Percentiles rank a stretch among this genome's conserved stretches.
Evolutionary conservation across 108 stramenopile genomes (phyloP).

Genomic region (Pseudonitzschia pungens): DNA sequence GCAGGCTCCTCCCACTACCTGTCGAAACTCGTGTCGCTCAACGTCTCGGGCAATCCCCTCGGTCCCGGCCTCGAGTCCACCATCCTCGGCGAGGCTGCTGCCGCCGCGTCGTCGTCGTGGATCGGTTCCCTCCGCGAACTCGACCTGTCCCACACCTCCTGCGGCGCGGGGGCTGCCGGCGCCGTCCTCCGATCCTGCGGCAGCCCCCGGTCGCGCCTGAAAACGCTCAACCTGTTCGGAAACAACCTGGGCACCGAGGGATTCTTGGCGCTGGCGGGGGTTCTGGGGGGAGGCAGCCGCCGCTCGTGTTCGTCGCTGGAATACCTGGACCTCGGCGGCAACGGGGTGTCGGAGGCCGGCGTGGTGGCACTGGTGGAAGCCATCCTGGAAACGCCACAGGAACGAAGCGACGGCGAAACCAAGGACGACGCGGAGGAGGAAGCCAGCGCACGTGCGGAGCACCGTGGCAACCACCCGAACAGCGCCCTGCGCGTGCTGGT

Average conservation of each 20-base stretch:
- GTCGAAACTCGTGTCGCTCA: conserved; percentile 19
- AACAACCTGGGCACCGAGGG: conserved; percentile 62
- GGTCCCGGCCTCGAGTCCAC: background rate
- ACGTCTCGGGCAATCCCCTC: conserved; percentile 33
- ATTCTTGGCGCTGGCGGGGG: conserved; percentile 40
- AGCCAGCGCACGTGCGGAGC: too few relatives aligned
- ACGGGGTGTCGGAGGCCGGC: conserved; percentile 49
- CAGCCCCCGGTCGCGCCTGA: conserved; percentile 21
- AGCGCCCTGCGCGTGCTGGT: conserved; percentile 45
- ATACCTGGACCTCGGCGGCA: conserved; percentile 74
- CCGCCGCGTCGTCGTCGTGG: too few relatives aligned
- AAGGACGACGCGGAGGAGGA: background rate
- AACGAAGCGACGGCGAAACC: background rate
- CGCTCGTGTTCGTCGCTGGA: conserved; percentile 54
- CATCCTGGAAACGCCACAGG: too few relatives aligned
- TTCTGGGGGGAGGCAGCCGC: conserved; percentile 51
- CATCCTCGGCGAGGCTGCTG: background rate
- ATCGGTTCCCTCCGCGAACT: conserved; percentile 22
- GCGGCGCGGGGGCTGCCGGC: conserved; percentile 52
- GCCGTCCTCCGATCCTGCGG: conserved; percentile 31
- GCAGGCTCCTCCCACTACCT: background rate
- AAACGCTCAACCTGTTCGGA: conserved; percentile 58
- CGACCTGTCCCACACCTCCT: conserved; percentile 60
- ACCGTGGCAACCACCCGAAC: conserved; percentile 6
- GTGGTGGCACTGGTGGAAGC: conserved; percentile 52